Percentiles rank a stretch among this genome's conserved stretches.
Evolutionary conservation across 2,329 filamentous ascomycete species (phyloP).

Genomic region (Aspergillus pseudotamarii): DNA sequence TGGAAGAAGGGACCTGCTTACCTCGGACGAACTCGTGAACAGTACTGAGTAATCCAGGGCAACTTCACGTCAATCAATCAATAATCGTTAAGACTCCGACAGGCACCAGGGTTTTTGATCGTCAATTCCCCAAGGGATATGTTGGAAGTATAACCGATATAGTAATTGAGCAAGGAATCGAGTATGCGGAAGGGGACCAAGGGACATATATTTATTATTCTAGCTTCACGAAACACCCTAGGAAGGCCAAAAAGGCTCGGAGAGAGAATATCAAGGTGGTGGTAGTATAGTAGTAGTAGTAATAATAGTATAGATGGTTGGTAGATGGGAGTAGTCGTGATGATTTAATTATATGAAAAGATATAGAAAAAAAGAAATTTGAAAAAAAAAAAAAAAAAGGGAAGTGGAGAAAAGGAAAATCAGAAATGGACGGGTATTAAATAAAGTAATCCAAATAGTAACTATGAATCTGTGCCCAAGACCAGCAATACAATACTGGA

Average conservation of each 20-base stretch:
- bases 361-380: neutral
- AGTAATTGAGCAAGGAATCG: neutral
- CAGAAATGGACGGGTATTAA: neutral
- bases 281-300: neutral
- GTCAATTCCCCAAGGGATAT: neutral
- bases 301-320: neutral
- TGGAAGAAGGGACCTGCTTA: constrained; percentile 13
- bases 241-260: neutral
- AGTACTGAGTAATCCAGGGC: neutral
- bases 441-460: neutral
- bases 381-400: neutral
- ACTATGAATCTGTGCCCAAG: neutral
- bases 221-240: neutral
- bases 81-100: neutral
- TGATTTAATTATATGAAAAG: neutral
- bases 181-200: neutral
- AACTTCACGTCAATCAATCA: neutral
- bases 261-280: neutral
- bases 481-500: neutral
- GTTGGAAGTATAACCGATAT: neutral
- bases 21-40: constrained; percentile 3
- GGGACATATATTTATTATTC: neutral
- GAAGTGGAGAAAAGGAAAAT: neutral
- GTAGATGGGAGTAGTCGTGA: neutral
- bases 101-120: neutral